Evolutionary conservation across 495 filamentous ascomycete species (phyloP), one percentile per base, ranked within the genome.

Genomic region (Tuber borchii): DNA sequence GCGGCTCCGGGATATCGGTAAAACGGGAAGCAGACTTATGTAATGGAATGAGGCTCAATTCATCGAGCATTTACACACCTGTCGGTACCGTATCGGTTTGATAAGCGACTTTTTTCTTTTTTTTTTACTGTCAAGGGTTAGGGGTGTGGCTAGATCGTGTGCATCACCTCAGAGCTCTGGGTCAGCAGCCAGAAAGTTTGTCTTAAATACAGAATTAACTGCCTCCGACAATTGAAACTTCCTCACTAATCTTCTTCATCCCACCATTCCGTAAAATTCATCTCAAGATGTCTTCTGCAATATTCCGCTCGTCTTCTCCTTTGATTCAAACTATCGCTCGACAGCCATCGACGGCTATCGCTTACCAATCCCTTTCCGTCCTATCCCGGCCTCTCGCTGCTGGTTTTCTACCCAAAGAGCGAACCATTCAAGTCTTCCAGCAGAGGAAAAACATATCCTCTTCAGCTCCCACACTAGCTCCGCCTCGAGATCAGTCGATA

Each of bases 221-320:
- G 31, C 56, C 56, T 65, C n/a, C 12, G 56, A 65, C 56, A 31
- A 65, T 31, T 65, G 56, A 65, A n/a, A 14, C 26, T 31, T 65
- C 56, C 3, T 61, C 56, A 9, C 10, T 65, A 10, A 31, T 31
- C 56, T 65, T 31, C 56, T 31, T 31, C 56, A 65, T 4, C 56
- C 14, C 26, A 16, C n/a, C n/a, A 31, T 31, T 65, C 56, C 56
- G 12, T 8, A 17, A 31, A 31, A 65, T 65, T 65, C 56, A 26
- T 65, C 56, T 65, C 3, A 65, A 65, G 56, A 65, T 65, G 56
- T 31, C 56, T 17, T 65, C 56, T 65, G 56, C 56, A 65, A 65
- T 65, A 16, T 65, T 65, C 10, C 56, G 56, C n/a, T 65, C 56
- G 56, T 65, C 56, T 65, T 8, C 56, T 31, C 51, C 51, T 26